phyloP scores from a whole-genome alignment of 2,329 filamentous ascomycete species.

The Botrytis fabae region DNA sequence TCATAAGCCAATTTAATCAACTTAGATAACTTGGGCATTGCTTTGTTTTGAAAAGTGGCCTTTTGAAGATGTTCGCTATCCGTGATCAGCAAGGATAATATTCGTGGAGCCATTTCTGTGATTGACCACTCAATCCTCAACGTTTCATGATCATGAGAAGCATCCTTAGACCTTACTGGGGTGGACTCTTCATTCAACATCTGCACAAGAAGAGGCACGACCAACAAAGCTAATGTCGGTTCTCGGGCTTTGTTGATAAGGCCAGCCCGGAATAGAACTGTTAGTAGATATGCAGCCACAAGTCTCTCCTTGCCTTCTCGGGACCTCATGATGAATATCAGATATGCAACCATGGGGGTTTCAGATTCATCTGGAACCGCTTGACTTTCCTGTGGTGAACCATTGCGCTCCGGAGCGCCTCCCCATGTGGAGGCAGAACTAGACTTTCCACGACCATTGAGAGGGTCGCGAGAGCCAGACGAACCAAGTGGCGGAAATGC shows the following conservation, averaged over 20 bases:
- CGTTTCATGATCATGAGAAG: conserved; percentile 42
- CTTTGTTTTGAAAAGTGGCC: conserved; percentile 71
- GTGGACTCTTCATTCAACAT: conserved; percentile 59
- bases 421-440: conserved; percentile 7
- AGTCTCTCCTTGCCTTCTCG: conserved; percentile 60
- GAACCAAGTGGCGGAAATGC: conserved; percentile 57
- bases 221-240: conserved; percentile 62
- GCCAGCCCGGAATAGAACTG: conserved; percentile 67
- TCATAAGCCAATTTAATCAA: conserved; percentile 68
- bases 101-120: conserved; percentile 69
- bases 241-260: conserved; percentile 66
- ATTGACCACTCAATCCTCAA: conserved; percentile 51
- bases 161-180: conserved; percentile 45
- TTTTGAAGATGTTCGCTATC: conserved; percentile 80
- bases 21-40: conserved; percentile 61
- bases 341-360: conserved; percentile 70
- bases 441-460: conserved; percentile 30
- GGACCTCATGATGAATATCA: conserved; percentile 63
- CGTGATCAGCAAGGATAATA: conserved; percentile 75
- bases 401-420: conserved; percentile 8
- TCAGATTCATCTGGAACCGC: conserved; percentile 60
- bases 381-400: conserved; percentile 35
- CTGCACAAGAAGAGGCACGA: conserved; percentile 68
- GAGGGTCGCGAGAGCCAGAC: conserved; percentile 43
- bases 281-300: conserved; percentile 68